A percentile compares a stretch with the other conserved stretches of the same genome.
Evolutionary conservation across 2,329 filamentous ascomycete genomes (phyloP).

Genomic region (Chaetomium olivaceum): DNA sequence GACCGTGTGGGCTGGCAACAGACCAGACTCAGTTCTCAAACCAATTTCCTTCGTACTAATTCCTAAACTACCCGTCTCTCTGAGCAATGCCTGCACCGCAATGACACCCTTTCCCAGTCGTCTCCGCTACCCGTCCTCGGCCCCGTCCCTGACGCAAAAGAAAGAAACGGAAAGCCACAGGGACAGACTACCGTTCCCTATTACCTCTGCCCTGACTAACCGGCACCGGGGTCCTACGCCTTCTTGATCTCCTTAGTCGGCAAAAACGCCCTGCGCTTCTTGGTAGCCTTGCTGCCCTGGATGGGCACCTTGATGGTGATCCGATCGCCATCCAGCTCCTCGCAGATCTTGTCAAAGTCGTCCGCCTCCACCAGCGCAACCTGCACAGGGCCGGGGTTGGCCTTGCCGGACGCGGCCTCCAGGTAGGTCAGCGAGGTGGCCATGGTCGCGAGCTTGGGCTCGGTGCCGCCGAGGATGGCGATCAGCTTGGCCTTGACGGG

Average conservation of each 20-base stretch:
- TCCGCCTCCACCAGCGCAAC: not conserved
- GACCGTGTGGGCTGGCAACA: too few relatives aligned
- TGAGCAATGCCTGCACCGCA: not conserved
- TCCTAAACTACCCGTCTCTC: not conserved
- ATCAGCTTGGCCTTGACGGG: not conserved
- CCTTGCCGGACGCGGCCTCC: not conserved
- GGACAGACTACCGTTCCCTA: not conserved
- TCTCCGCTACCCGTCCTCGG: not conserved
- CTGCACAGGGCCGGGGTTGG: not conserved
- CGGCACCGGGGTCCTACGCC: not conserved
- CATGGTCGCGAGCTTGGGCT: not conserved
- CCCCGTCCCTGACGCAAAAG: not conserved
- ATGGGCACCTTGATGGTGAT: not conserved
- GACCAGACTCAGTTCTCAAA: not conserved
- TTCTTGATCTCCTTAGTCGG: not conserved
- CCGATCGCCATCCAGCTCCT: not conserved
- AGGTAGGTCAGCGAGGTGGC: not conserved
- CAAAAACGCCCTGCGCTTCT: not conserved
- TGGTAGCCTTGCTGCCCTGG: not conserved
- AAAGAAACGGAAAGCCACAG: not conserved
- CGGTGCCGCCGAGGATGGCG: not conserved
- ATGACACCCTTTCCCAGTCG: too few relatives aligned
- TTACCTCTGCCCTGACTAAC: not conserved
- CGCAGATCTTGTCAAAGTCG: not conserved
- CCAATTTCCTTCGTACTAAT: not conserved